phyloP scores from a whole-genome alignment of 352 stramenopile species.

The Phytophthora ohioensis region DNA sequence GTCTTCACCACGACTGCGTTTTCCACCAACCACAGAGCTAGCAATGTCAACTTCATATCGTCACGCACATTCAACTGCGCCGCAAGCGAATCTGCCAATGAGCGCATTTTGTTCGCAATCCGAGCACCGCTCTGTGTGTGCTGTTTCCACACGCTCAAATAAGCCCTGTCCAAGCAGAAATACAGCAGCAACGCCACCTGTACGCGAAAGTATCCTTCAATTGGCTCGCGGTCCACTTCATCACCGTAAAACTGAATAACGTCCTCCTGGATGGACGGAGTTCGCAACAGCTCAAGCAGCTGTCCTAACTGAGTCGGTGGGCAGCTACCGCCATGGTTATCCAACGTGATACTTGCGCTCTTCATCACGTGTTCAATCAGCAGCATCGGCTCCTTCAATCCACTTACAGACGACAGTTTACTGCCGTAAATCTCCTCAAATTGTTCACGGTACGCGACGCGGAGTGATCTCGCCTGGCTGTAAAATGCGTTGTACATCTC shows the following conservation, averaged over 20 bases:
- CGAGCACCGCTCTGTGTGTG: slow-evolving; percentile 58
- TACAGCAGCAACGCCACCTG: slow-evolving; percentile 80
- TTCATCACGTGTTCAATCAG: slow-evolving; percentile 85
- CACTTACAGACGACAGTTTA: slow-evolving; percentile 58
- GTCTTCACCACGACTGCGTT: slow-evolving; percentile 82
- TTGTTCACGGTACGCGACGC: slow-evolving; percentile 64
- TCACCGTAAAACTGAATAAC: slow-evolving; percentile 69
- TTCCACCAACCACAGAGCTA: slow-evolving; percentile 84
- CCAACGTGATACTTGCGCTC: slow-evolving; percentile 54
- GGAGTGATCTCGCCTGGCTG: slow-evolving; percentile 58
- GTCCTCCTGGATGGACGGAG: slow-evolving; percentile 59
- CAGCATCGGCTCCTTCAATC: slow-evolving; percentile 59
- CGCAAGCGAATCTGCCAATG: slow-evolving; percentile 73
- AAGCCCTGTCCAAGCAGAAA: slow-evolving; percentile 80
- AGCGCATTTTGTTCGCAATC: slow-evolving; percentile 71
- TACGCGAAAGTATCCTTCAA: slow-evolving; percentile 83
- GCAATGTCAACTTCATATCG: slow-evolving; percentile 84
- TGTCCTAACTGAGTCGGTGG: slow-evolving; percentile 61
- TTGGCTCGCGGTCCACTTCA: slow-evolving; percentile 70
- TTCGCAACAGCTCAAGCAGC: slow-evolving; percentile 61
- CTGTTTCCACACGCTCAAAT: slow-evolving; percentile 60
- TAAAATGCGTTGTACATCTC: slow-evolving; percentile 76
- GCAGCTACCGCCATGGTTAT: slow-evolving; percentile 52
- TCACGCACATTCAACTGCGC: slow-evolving; percentile 77
- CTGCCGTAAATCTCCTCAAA: slow-evolving; percentile 77